Percentiles rank a stretch among this genome's conserved stretches.
phyloP scores from a whole-genome alignment of 2,329 filamentous ascomycete genomes.

The Periglandula ipomoeae region DNA sequence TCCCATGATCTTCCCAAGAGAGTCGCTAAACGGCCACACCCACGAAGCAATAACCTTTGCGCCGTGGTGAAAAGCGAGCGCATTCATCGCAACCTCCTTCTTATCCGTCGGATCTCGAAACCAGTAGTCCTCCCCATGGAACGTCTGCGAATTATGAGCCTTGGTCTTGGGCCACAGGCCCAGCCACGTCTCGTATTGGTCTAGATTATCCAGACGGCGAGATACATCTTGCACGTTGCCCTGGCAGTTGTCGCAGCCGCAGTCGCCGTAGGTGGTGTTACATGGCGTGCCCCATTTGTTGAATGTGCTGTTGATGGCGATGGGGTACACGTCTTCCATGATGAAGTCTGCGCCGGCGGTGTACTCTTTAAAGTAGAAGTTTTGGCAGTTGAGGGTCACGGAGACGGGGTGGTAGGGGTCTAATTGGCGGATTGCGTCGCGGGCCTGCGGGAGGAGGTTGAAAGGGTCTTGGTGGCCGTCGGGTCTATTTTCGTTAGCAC shows the following conservation, averaged over 20 bases:
- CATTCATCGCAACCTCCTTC: constrained; percentile 36
- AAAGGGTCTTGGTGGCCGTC: constrained; percentile 49
- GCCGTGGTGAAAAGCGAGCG: constrained; percentile 36
- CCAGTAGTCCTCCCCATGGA: constrained; percentile 40
- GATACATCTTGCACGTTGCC: constrained; percentile 44
- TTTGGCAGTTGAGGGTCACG: constrained; percentile 50
- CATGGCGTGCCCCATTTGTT: constrained; percentile 47
- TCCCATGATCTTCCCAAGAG: constrained; percentile 29
- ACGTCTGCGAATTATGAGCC: constrained; percentile 36
- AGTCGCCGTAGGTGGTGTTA: constrained; percentile 51
- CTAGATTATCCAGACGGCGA: constrained; percentile 28
- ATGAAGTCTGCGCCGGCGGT: constrained; percentile 46
- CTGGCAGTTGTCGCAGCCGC: constrained; percentile 53
- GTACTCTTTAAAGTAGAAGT: constrained; percentile 52
- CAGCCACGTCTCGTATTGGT: constrained; percentile 29
- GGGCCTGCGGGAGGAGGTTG: constrained; percentile 31
- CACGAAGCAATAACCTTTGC: constrained; percentile 34
- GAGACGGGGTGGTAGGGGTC: constrained; percentile 55
- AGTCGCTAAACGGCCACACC: constrained; percentile 32
- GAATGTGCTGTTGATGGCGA: constrained; percentile 45
- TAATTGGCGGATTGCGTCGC: constrained; percentile 35
- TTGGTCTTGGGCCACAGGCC: constrained; percentile 34
- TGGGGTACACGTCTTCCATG: constrained; percentile 51
- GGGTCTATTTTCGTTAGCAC: constrained; percentile 22
- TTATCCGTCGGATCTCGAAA: constrained; percentile 31